phyloP scores from a whole-genome alignment of 75 land plant genomes.

The Pinus tabuliformis region DNA sequence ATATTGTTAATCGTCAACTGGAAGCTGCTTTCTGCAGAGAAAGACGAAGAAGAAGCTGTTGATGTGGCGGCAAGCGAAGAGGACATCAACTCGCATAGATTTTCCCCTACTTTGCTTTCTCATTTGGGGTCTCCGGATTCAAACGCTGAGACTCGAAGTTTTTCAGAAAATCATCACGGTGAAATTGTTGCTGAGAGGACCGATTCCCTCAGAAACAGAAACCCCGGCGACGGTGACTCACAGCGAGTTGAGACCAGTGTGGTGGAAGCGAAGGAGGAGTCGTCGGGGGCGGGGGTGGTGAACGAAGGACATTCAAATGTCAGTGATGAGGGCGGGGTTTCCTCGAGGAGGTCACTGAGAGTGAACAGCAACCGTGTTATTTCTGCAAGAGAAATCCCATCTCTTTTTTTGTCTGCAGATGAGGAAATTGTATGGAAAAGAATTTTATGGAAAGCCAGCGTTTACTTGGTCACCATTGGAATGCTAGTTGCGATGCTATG shows the following conservation, averaged over 20 bases:
- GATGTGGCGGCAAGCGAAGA: conserved; percentile 2
- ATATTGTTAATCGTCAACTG: conserved; percentile 42
- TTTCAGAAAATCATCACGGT: neutral
- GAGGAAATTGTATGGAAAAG: conserved; percentile 21
- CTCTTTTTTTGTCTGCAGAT: neutral
- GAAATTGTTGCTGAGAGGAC: neutral
- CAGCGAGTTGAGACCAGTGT: neutral
- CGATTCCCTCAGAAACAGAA: neutral
- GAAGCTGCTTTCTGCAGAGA: conserved; percentile 29
- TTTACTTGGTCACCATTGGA: conserved; percentile 52
- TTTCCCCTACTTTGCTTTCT: conserved; percentile 37
- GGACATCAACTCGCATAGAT: conserved; percentile 25
- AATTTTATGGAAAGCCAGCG: conserved; percentile 44
- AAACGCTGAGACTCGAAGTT: neutral
- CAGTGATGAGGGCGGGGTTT: neutral
- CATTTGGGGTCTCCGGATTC: neutral
- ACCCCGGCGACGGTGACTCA: neutral
- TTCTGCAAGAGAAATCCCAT: neutral
- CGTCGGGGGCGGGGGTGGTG: neutral
- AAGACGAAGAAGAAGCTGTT: conserved; percentile 13
- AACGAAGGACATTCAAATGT: neutral
- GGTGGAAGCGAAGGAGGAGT: neutral
- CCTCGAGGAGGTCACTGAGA: neutral
- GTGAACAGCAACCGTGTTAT: neutral
- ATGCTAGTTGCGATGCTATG: conserved; percentile 49